phyloP scores from a whole-genome alignment of 2,329 filamentous ascomycete genomes.

The Ascochyta koolunga region DNA sequence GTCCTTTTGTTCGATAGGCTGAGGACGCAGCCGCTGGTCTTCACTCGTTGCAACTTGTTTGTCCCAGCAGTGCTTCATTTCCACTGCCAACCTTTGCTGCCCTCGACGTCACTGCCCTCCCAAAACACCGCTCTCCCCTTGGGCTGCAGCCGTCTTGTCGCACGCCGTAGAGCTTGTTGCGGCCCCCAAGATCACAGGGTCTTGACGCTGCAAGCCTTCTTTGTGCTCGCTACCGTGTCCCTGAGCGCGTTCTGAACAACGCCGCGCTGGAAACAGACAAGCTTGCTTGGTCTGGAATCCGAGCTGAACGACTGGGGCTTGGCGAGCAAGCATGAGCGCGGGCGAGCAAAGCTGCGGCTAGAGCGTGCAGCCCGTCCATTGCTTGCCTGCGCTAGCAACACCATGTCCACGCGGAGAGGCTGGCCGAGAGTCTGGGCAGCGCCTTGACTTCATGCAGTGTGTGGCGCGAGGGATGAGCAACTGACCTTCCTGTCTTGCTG shows the following conservation, averaged over 20 bases:
- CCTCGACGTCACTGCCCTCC: not conserved
- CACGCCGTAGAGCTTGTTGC: conserved; percentile 1
- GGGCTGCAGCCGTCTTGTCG: not conserved
- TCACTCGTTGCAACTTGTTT: conserved; percentile 8
- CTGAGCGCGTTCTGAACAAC: conserved; percentile 16
- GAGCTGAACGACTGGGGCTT: conserved; percentile 23
- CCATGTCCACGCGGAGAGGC: conserved; percentile 21
- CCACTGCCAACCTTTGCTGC: conserved; percentile 7
- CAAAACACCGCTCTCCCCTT: not conserved
- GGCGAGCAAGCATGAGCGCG: conserved; percentile 21
- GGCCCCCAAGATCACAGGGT: not conserved
- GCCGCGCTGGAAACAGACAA: conserved; percentile 17
- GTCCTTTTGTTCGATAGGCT: conserved; percentile 15
- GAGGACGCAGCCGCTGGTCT: conserved; percentile 11
- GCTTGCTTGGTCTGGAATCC: conserved; percentile 20
- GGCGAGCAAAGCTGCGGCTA: conserved; percentile 15
- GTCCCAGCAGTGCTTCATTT: conserved; percentile 8
- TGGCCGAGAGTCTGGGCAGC: conserved; percentile 27
- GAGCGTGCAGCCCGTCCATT: conserved; percentile 11
- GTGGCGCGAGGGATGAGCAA: conserved; percentile 16
- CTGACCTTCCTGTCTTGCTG: conserved; percentile 20
- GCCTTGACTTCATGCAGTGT: conserved; percentile 21
- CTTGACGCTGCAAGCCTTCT: conserved; percentile 20
- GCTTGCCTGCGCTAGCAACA: conserved; percentile 16
- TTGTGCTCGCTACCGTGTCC: conserved; percentile 20